Conservation (phyloP, 305 asterid genomes). For the Withania somnifera region DNA sequence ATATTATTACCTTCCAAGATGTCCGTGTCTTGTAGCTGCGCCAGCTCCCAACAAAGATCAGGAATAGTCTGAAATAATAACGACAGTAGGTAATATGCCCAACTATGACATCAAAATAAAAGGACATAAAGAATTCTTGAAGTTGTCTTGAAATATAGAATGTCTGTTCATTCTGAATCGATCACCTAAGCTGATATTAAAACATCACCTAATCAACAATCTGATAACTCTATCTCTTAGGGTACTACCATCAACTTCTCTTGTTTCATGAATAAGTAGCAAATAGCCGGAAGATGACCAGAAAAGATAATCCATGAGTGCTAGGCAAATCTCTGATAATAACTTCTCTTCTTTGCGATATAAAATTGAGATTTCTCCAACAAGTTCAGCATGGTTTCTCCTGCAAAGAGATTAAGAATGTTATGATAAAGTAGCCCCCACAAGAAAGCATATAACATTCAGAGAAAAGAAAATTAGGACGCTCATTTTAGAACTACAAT, state of each 20-base stretch:
- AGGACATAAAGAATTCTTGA: neutral
- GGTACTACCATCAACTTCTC: neutral
- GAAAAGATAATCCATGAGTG: neutral
- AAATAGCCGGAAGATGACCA: neutral
- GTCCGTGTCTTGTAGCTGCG: constrained; percentile 96
- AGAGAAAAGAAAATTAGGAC: neutral
- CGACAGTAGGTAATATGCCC: constrained; percentile 11
- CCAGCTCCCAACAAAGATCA: constrained; percentile 92
- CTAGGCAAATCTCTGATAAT: constrained; percentile 63
- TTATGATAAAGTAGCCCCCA: neutral
- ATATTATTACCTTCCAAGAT: constrained; percentile 68
- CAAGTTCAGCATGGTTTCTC: constrained; percentile 96
- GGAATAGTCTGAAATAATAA: constrained; percentile 65
- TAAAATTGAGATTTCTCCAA: constrained; percentile 77
- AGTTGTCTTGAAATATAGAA: neutral
- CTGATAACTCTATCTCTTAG: neutral
- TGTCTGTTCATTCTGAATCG: neutral
- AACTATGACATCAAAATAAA: neutral
- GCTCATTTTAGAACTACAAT: neutral
- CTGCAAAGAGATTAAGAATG: constrained; percentile 30
- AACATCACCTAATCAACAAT: neutral
- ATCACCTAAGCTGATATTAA: neutral
- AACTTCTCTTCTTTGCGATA: constrained; percentile 84
- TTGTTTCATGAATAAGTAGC: neutral
- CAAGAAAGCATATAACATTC: neutral